These are phyloP conservation scores for Phytophthora pseudosyringae DNA, from an alignment of 352 stramenopile species.

Conservation along the genomic window DNA sequence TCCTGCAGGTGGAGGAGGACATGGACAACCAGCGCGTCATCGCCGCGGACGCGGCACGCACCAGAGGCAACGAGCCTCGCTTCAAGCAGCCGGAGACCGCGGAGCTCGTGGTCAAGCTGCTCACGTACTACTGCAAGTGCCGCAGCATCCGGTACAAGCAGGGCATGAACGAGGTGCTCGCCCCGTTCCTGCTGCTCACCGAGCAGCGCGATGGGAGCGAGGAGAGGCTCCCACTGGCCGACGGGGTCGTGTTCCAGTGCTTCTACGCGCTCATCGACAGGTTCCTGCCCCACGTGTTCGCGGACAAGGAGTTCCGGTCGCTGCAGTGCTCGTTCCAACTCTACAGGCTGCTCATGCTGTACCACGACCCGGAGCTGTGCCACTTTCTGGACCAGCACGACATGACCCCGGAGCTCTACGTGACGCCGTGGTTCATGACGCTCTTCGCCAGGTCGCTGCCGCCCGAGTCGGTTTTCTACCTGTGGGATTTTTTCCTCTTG, in stretches of 20 bases:
- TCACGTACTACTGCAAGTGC: conserved; percentile 95
- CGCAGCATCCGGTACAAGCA: conserved; percentile 93
- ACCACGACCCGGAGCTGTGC: conserved; percentile 92
- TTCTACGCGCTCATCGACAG: conserved; percentile 91
- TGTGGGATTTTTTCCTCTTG: conserved; percentile 94
- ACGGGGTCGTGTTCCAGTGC: conserved; percentile 83
- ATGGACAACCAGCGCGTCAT: conserved; percentile 93
- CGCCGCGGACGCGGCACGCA: conserved; percentile 85
- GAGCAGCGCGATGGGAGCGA: conserved; percentile 31
- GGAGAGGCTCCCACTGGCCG: conserved; percentile 46
- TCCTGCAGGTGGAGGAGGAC: conserved; percentile 80
- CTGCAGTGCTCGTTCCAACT: conserved; percentile 94
- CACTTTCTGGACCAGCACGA: conserved; percentile 90
- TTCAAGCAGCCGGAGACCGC: conserved; percentile 82
- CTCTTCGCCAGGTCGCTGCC: conserved; percentile 89
- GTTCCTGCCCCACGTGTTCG: conserved; percentile 90
- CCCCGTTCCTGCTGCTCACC: conserved; percentile 89
- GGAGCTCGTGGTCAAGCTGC: conserved; percentile 78
- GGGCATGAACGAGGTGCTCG: conserved; percentile 95
- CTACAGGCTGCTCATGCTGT: conserved; percentile 91
- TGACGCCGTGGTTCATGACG: conserved; percentile 95
- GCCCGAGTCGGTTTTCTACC: conserved; percentile 73
- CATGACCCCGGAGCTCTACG: conserved; percentile 93
- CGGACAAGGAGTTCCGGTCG: conserved; percentile 90
- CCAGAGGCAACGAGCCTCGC: conserved; percentile 75